A percentile compares a stretch with the other conserved stretches of the same genome.
Evolutionary conservation across 352 stramenopile species (phyloP).

Genomic region (Phytopythium litorale): DNA sequence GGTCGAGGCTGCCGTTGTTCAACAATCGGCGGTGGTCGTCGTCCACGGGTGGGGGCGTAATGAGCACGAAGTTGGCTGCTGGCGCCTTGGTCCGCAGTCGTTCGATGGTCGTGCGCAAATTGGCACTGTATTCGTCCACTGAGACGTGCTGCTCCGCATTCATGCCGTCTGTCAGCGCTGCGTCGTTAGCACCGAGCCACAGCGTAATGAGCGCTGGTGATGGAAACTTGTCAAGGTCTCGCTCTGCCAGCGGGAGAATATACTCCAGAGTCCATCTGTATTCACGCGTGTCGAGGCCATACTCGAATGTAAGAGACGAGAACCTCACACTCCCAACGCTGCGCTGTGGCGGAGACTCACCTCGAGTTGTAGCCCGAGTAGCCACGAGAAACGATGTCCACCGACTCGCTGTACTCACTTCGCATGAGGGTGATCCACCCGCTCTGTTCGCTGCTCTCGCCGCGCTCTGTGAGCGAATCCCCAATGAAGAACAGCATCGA

Average conservation of each 20-base stretch:
- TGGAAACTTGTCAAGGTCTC: conserved; percentile 23
- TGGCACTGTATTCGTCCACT: conserved; percentile 34
- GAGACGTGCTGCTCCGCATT: conserved; percentile 34
- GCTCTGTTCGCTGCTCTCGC: conserved; percentile 16
- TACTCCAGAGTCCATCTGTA: conserved; percentile 35
- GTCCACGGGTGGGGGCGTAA: conserved; percentile 41
- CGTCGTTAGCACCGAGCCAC: conserved; percentile 64
- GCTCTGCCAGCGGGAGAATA: conserved; percentile 33
- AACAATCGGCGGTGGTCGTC: conserved; percentile 18
- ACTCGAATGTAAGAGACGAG: too few relatives aligned
- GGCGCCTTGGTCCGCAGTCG: conserved; percentile 17
- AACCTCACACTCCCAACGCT: too few relatives aligned
- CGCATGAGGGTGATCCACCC: conserved; percentile 44
- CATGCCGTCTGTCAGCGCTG: conserved; percentile 26
- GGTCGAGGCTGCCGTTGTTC: conserved; percentile 20
- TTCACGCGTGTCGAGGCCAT: too few relatives aligned
- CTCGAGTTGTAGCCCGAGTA: conserved; percentile 42
- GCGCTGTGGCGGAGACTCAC: too few relatives aligned
- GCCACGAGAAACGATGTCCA: conserved; percentile 50
- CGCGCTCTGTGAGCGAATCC: conserved; percentile 61
- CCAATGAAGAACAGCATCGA: conserved; percentile 18
- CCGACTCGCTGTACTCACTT: conserved; percentile 42
- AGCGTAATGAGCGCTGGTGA: conserved; percentile 37
- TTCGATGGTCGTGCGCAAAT: conserved; percentile 28
- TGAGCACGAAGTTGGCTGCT: conserved; percentile 28